Evolutionary conservation across 768 basidiomycete species (phyloP), one percentile per base, ranked within the genome.

Genomic region (Rhodotorula graminis): DNA sequence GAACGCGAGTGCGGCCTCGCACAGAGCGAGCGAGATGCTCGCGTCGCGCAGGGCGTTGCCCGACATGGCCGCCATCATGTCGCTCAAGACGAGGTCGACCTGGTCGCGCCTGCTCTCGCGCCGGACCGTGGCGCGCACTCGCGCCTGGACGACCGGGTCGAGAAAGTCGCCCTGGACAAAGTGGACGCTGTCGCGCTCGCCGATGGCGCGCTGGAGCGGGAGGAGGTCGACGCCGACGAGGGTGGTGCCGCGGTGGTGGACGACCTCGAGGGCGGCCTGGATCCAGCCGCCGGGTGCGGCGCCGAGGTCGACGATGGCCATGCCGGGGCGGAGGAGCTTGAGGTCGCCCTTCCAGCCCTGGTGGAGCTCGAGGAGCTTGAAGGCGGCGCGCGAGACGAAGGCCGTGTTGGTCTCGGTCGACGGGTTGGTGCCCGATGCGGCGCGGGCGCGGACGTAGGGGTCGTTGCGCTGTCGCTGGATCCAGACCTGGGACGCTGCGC

Each of bases 201-300:
- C 56, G n/a, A 78, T 61, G 19, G 47, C 87, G 12, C 87, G 87
- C 1, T 81, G 78, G 76, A 96, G 90, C 4, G 84, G 84, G 9
- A 94, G 84, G 21, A 93, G 82, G 82, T 97, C 95, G 64, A 95
- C 86, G 0, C 90, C 91, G 64, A 94, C 83, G 75, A 96, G 85
- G 2, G 81, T 84, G 0, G 81, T 84, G 0, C 78, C 78, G 15
- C 61, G 16, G 40, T 52, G 40, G 21, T 88, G 87, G n/a, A 91
- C 79, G 67, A 86, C 85, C 46, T 83, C 83, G 0, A 87, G 85
- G 23, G 87, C 88, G 19, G 93, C 93, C 79, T 96, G 93, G 62
- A 89, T 90, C 94, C 95, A 98, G 0, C 92, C 92, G 0, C 93
- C 93, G 0, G 94, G 95, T 0, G 93, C 91, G 0, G 91, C 91